Percentiles rank a stretch among this genome's conserved stretches.
These are phyloP conservation scores for Leccinum subatratum DNA, from an alignment of 1,284 basidiomycete species.

Conservation along the genomic window DNA sequence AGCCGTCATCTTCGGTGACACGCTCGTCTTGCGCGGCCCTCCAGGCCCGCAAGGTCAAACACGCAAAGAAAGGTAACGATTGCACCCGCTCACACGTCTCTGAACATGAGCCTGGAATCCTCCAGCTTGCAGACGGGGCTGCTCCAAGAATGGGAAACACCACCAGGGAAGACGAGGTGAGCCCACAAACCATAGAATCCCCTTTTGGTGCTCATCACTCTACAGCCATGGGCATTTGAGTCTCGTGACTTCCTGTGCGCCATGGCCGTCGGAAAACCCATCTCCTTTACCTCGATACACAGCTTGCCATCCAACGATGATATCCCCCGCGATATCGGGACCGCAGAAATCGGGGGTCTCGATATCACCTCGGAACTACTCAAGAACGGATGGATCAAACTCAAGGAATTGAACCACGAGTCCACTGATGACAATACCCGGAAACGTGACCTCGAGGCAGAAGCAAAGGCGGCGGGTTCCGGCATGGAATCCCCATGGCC, in stretches of 20 bases:
- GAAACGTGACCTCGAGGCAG: slow-evolving; percentile 69
- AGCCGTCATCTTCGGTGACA: slow-evolving; percentile 89
- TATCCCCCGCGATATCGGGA: slow-evolving; percentile 70
- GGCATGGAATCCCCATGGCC: slow-evolving; percentile 87
- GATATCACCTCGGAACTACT: slow-evolving; percentile 81
- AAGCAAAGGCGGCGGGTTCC: slow-evolving; percentile 72
- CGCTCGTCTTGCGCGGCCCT: slow-evolving; percentile 75
- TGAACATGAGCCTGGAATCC: slow-evolving; percentile 49
- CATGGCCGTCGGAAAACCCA: slow-evolving; percentile 83
- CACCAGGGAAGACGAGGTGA: slow-evolving; percentile 81
- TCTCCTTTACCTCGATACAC: slow-evolving; percentile 74
- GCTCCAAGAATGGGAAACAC: slow-evolving; percentile 80
- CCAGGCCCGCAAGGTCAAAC: slow-evolving; percentile 76
- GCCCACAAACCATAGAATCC: slow-evolving; percentile 15
- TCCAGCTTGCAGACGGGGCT: slow-evolving; percentile 80
- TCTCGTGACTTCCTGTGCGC: slow-evolving; percentile 88
- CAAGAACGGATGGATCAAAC: slow-evolving; percentile 84
- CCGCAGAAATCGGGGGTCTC: slow-evolving; percentile 61
- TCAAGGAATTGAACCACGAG: slow-evolving; percentile 81
- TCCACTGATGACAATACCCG: slow-evolving; percentile 74
- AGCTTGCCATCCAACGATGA: slow-evolving; percentile 68
- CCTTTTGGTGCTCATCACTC: slow-evolving; percentile 2
- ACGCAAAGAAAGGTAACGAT: slow-evolving; percentile 78
- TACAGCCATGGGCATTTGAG: slow-evolving; percentile 84
- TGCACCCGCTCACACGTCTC: not conserved